A percentile compares a stretch with the other conserved stretches of the same genome.
These are phyloP conservation scores for Ceratocystis smalleyi DNA, from an alignment of 2,329 filamentous ascomycete species.

Conservation along the genomic window DNA sequence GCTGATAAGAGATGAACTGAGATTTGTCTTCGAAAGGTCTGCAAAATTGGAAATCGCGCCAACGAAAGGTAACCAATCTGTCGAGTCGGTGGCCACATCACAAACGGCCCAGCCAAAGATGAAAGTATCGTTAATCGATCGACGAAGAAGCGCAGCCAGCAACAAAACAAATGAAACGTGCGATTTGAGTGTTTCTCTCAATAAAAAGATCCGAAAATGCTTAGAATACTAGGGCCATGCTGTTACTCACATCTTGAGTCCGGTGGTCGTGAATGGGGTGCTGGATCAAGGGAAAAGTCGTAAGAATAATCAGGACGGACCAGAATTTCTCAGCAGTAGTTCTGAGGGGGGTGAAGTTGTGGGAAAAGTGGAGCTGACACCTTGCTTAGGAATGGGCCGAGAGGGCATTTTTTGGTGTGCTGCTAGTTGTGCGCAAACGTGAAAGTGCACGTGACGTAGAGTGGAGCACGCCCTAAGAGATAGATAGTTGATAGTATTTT, in stretches of 20 bases:
- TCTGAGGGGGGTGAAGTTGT: conserved; percentile 17
- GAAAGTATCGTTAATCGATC: background rate
- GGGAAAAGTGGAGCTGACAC: conserved; percentile 13
- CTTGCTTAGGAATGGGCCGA: conserved; percentile 14
- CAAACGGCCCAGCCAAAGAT: background rate
- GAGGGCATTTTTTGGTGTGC: conserved; percentile 15
- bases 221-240: background rate
- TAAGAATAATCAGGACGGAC: conserved; percentile 16
- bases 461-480: conserved; percentile 16
- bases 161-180: background rate
- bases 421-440: conserved; percentile 16
- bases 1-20: background rate
- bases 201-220: background rate
- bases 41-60: background rate
- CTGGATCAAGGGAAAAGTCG: conserved; percentile 17
- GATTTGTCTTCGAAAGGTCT: background rate
- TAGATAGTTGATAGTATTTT: background rate
- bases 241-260: conserved; percentile 32
- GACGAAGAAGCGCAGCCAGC: conserved; percentile 3
- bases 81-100: background rate
- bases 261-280: conserved; percentile 27
- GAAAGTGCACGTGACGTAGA: conserved; percentile 14
- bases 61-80: background rate
- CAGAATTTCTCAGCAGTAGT: conserved; percentile 17
- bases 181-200: background rate